A percentile compares a stretch with the other conserved stretches of the same genome.
phyloP scores from a whole-genome alignment of 257 asterid genomes.

The Cinchona pubescens region DNA sequence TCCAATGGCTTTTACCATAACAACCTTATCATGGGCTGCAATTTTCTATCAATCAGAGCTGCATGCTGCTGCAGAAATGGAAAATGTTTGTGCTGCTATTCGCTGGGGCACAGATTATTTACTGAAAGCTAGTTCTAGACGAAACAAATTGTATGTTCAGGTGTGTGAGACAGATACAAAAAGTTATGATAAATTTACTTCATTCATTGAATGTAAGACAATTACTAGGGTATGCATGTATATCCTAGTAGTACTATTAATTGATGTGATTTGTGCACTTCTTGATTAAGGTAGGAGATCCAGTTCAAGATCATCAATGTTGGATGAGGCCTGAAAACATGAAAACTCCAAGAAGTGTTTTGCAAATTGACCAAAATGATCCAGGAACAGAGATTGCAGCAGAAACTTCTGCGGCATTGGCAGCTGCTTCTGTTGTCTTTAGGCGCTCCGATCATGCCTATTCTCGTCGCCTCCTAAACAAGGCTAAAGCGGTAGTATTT shows the following conservation, averaged over 20 bases:
- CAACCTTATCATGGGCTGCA: conserved; percentile 76
- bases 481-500: conserved; percentile 51
- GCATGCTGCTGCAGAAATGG: conserved; percentile 55
- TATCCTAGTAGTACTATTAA: not conserved
- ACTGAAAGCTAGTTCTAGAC: conserved; percentile 51
- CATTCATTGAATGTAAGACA: no score
- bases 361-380: conserved; percentile 42
- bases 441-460: conserved; percentile 36
- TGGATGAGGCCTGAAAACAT: conserved; percentile 80
- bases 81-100: conserved; percentile 43
- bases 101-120: conserved; percentile 77
- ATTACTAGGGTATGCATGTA: no score
- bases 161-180: conserved; percentile 26
- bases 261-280: not conserved
- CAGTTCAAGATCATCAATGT: conserved; percentile 63
- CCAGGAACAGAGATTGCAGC: conserved; percentile 88
- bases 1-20: conserved; percentile 81
- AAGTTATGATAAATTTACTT: no score
- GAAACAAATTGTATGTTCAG: conserved; percentile 55
- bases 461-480: conserved; percentile 38
- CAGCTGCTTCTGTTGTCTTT: conserved; percentile 64
- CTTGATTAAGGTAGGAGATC: conserved; percentile 73
- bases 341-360: conserved; percentile 57
- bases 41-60: conserved; percentile 41
- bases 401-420: conserved; percentile 73